phyloP scores from a whole-genome alignment of 2,329 filamentous ascomycete genomes.

The Aureobasidium melanogenum region DNA sequence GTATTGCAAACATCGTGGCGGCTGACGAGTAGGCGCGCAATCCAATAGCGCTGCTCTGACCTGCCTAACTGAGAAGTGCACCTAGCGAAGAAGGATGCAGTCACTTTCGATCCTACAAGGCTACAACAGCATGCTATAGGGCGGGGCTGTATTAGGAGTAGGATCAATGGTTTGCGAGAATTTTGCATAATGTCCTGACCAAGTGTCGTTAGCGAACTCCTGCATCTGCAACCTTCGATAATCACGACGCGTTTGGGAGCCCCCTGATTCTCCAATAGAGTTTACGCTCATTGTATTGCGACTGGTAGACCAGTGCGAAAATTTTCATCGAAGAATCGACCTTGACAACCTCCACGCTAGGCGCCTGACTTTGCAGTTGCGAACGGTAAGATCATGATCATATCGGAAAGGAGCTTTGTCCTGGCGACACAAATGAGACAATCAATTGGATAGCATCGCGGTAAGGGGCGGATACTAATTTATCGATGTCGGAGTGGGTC shows the following conservation, averaged over 20 bases:
- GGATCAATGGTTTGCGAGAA: neutral
- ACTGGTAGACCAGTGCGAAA: neutral
- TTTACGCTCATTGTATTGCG: neutral
- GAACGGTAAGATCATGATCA: constrained; percentile 3
- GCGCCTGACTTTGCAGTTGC: neutral
- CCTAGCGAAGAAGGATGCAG: neutral
- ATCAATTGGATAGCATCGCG: neutral
- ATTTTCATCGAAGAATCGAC: neutral
- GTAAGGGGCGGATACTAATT: neutral
- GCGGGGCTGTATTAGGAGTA: neutral
- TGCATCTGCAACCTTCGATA: neutral
- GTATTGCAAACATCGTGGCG: neutral
- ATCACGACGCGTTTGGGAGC: neutral
- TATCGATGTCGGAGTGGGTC: neutral
- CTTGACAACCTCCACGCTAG: neutral
- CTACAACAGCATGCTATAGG: neutral
- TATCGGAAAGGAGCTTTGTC: neutral
- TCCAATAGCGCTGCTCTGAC: neutral
- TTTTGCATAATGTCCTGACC: neutral
- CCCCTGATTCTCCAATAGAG: neutral
- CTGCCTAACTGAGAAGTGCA: neutral
- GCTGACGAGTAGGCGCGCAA: neutral
- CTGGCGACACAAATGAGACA: constrained; percentile 3
- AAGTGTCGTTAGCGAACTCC: neutral
- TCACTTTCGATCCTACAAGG: neutral